Base-by-base conservation (phyloP, 78 protist genomes). In the Speleostelium caveatum region DNA sequence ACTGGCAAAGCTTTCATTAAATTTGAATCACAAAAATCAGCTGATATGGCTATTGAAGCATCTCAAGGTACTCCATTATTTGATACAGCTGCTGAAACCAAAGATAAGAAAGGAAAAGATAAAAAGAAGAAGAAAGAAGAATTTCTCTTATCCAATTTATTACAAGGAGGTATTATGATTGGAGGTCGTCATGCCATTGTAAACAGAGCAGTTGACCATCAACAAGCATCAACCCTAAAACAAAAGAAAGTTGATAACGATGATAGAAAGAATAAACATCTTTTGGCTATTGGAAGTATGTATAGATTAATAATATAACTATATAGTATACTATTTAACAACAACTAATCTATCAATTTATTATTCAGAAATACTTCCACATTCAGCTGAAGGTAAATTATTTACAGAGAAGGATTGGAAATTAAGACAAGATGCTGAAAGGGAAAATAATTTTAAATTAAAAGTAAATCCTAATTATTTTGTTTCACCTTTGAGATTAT, bases 1-100 rank as follows among this genome's bases (percentile, higher is more conserved):
- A 83, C 91, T 30, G 91, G 91, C 24, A 83, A 83, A 41, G 91
- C 91, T 26, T 83, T 83, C 42, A 58, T 83, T 10, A 83, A 83
- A 66, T 83, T 39, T 45, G 10, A 58, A n/a, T 21, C 49, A 39
- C 24, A 71, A 36, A 41, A 83, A 1, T 39, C 36, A 49, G 79
- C 91, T 2, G 14, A 60, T 2, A 63, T 39, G 30, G 91, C 79
- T 21, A 32, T 69, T 26, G 72, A 69, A 28, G 77, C 56, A 21
- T 26, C 72, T 42, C 35, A 60, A 55, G 30, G 66, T 28, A 22
- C 45, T 35, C 75, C 74, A 33, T 30, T 83, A 0, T 83, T 39
- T 33, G 89, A 79, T 56, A 53, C 89, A 6, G 30, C 51, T 32
- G 91, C 63, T 28, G 35, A 58, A 0, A 69, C 56, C 24, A 24